phyloP scores from a whole-genome alignment of 768 basidiomycete species.

The Macrolepiota fuliginosa region DNA sequence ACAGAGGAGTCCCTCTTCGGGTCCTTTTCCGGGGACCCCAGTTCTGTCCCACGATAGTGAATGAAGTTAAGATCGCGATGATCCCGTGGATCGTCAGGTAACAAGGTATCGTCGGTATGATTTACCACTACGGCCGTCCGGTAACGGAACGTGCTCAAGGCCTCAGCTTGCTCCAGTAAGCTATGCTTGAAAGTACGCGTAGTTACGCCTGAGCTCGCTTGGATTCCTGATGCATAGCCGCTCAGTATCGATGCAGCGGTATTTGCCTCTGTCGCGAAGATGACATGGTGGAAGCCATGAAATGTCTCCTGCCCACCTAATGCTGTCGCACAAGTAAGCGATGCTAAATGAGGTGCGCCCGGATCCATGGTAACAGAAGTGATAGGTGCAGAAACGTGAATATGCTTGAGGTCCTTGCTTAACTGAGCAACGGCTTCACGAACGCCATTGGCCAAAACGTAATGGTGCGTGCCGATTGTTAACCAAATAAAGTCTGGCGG shows the following conservation, averaged over 20 bases:
- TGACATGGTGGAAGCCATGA: constrained; percentile 60
- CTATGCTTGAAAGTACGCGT: not conserved
- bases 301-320: constrained; percentile 25
- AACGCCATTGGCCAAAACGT: constrained; percentile 58
- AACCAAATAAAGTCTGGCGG: constrained; percentile 65
- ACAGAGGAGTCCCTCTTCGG: constrained; percentile 16
- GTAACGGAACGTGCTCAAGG: constrained; percentile 52
- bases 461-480: constrained; percentile 67
- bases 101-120: constrained; percentile 59
- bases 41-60: constrained; percentile 13
- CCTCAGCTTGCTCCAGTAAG: constrained; percentile 11
- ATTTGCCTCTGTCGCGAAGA: constrained; percentile 75
- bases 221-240: constrained; percentile 41
- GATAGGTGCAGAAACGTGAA: constrained; percentile 56
- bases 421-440: constrained; percentile 56
- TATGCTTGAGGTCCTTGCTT: constrained; percentile 39
- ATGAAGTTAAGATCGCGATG: constrained; percentile 67
- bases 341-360: constrained; percentile 27
- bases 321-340: constrained; percentile 34
- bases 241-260: constrained; percentile 54
- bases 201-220: constrained; percentile 9
- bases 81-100: constrained; percentile 51
- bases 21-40: constrained; percentile 12
- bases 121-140: constrained; percentile 61
- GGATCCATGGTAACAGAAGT: constrained; percentile 40